A percentile compares a stretch with the other conserved stretches of the same genome.
Conservation (phyloP, 106 monocot species). For the Allium cepa region DNA sequence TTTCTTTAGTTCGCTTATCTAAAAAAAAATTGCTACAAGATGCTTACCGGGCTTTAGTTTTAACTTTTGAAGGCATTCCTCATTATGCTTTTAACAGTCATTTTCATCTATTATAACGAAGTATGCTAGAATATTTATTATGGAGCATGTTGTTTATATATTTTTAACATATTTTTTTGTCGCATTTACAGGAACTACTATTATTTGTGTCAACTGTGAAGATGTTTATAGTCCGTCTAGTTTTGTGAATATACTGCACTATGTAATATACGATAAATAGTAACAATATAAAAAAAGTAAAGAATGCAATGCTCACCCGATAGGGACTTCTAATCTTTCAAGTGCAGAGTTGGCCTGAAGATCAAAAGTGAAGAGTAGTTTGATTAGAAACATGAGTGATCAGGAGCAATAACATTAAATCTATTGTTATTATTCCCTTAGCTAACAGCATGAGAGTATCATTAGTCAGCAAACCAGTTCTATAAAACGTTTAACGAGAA, state of each 20-base stretch:
- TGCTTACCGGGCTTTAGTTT: not conserved
- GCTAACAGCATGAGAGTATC: not conserved
- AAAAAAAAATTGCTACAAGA: not conserved
- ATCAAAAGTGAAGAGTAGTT: not conserved
- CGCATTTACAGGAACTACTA: not conserved
- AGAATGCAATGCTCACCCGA: conserved; percentile 1
- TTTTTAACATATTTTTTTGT: not conserved
- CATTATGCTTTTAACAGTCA: not conserved
- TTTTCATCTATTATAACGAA: not conserved
- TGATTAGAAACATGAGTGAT: not conserved
- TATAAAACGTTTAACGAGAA: no score
- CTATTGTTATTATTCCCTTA: not conserved
- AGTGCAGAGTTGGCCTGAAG: conserved; percentile 5
- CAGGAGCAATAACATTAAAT: not conserved
- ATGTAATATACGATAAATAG: not conserved
- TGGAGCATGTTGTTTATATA: not conserved
- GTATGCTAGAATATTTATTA: not conserved
- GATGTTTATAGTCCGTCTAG: not conserved
- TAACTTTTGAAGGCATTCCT: conserved; percentile 1
- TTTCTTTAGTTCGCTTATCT: not conserved
- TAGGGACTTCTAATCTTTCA: conserved; percentile 6
- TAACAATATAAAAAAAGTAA: not conserved
- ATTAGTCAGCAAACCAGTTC: no score
- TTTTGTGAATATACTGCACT: not conserved
- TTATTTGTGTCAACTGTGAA: not conserved